A percentile compares a stretch with the other conserved stretches of the same genome.
Conservation (phyloP, 2,329 filamentous ascomycete genomes). For the Talaromyces amestolkiae region DNA sequence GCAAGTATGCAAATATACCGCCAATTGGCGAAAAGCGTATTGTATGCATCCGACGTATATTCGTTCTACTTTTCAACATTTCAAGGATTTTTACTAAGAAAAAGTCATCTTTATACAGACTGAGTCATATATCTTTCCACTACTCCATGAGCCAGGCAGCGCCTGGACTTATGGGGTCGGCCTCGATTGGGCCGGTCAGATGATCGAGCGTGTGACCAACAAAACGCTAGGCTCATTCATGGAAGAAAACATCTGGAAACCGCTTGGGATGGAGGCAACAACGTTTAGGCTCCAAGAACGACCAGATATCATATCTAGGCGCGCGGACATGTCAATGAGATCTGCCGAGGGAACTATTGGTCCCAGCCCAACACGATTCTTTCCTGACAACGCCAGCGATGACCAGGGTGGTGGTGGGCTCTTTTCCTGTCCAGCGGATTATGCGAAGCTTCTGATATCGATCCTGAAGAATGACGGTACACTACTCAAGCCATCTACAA, state of each 20-base stretch:
- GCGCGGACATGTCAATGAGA: slow-evolving; percentile 6
- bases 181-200: slow-evolving; percentile 9
- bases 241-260: slow-evolving; percentile 14
- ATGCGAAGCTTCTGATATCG: slow-evolving; percentile 1
- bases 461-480: slow-evolving; percentile 9
- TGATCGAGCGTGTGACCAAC: slow-evolving; percentile 10
- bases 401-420: slow-evolving; percentile 5
- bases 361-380: slow-evolving; percentile 11
- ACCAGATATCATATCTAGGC: slow-evolving; percentile 6
- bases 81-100: background rate
- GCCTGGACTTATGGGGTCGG: slow-evolving; percentile 11
- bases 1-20: slow-evolving; percentile 3
- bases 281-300: slow-evolving; percentile 4
- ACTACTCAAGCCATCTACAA: background rate
- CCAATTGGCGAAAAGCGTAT: background rate
- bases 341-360: background rate
- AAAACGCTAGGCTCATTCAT: slow-evolving; percentile 4
- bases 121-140: background rate
- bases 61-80: background rate
- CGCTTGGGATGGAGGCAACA: slow-evolving; percentile 2
- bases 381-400: background rate
- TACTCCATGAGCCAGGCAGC: slow-evolving; percentile 12
- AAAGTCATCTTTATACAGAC: background rate
- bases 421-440: slow-evolving; percentile 4
- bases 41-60: background rate